Conservation (phyloP, 2,329 filamentous ascomycete genomes). For the Magnaporthiopsis poae region DNA sequence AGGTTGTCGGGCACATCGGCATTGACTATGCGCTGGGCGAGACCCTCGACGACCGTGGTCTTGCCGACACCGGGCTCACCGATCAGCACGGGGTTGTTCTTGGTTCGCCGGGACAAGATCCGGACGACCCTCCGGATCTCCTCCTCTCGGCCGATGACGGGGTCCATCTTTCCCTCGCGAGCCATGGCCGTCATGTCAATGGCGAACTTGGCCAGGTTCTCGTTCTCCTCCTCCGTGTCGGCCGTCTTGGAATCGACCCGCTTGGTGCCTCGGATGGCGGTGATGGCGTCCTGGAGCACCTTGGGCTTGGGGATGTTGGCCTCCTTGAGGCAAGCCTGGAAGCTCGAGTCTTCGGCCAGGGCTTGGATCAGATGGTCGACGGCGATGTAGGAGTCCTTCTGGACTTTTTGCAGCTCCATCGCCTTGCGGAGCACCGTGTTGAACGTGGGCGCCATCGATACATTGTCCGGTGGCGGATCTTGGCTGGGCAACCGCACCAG, state of each 20-base stretch:
- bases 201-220: conserved; percentile 95
- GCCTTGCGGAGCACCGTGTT: conserved; percentile 73
- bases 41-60: conserved; percentile 91
- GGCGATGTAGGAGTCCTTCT: conserved; percentile 90
- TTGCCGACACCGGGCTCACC: conserved; percentile 97
- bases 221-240: conserved; percentile 82
- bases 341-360: conserved; percentile 65
- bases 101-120: conserved; percentile 84
- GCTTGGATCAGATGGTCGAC: conserved; percentile 88
- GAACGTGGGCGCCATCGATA: conserved; percentile 73
- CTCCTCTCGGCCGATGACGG: conserved; percentile 91
- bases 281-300: conserved; percentile 79
- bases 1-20: conserved; percentile 92
- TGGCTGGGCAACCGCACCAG: conserved; percentile 87
- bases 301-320: conserved; percentile 86
- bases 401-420: conserved; percentile 86
- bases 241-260: conserved; percentile 93
- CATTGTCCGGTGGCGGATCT: conserved; percentile 83
- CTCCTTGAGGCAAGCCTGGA: conserved; percentile 68
- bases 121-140: conserved; percentile 87
- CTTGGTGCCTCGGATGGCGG: conserved; percentile 83
- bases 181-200: conserved; percentile 97
- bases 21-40: conserved; percentile 92
- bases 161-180: conserved; percentile 93
- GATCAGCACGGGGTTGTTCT: conserved; percentile 97